Base-by-base conservation (phyloP, 768 basidiomycete species). In the Tulasnella sp. region DNA sequence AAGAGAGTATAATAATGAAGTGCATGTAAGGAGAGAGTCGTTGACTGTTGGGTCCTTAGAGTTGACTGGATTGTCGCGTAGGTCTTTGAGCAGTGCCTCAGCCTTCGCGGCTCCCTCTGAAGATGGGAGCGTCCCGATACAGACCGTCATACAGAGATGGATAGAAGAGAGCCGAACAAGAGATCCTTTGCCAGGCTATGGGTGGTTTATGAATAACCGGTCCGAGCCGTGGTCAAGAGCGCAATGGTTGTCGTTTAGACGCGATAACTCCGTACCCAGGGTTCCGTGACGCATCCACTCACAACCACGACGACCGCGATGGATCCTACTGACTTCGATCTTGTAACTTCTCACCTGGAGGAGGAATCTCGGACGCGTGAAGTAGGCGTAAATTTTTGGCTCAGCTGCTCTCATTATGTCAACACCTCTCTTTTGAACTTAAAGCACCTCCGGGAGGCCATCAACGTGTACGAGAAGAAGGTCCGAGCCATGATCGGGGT, bases 21-120 rank as follows among this genome's bases (percentile, higher is more conserved):
- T 69, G 66, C 76, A 84, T 43, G 85, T 68, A 2, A 68, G 71
- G 1, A 68, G 72, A 9, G 88, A 73, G 19, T 79, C 70, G 31
- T 68, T 70, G 63, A 81, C 78, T 34, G 77, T 70, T 49, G 75
- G 74, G 17, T 73, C 73, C 42, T 69, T 69, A 21, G 78, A 79
- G 59, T 77, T 76, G 49, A 78, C 75, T 4, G 86, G 85, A 9
- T 70, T 68, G 64, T 83, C 80, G 60, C 78, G 82, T 45, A 88
- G 74, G 29, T 68, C 71, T 53, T 73, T 67, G 38, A 90, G 79
- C n/a, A 78, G 68, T 43, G 68, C 68, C 61, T 76, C 72, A 62
- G 84, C 69, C 63, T 78, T 71, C 15, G 55, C 31, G 34, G 62
- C 63, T 25, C 60, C 60, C 31, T 54, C 29, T 52, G 53, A 38